These are phyloP conservation scores for Akanthomyces lecanii DNA, from an alignment of 2,329 filamentous ascomycete species.

Conservation along the genomic window DNA sequence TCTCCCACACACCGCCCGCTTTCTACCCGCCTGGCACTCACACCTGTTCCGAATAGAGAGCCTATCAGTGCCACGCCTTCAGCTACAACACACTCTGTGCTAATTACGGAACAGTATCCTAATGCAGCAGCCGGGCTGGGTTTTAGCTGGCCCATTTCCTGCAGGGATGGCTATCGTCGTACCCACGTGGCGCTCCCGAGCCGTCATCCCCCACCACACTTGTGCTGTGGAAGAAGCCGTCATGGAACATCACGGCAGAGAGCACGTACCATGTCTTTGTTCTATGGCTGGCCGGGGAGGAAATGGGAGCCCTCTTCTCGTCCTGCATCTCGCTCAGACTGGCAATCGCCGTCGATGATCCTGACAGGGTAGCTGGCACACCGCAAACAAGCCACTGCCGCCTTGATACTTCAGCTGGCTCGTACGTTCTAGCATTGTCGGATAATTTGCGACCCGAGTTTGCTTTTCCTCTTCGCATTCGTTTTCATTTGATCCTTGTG, in stretches of 20 bases:
- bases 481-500: background rate
- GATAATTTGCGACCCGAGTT: background rate
- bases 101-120: conserved; percentile 17
- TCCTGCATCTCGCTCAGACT: background rate
- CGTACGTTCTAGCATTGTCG: background rate
- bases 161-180: conserved; percentile 11
- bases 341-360: conserved; percentile 2
- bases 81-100: conserved; percentile 4
- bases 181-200: conserved; percentile 17
- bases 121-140: conserved; percentile 10
- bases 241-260: background rate
- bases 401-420: conserved; percentile 4
- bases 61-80: conserved; percentile 2
- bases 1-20: conserved; percentile 4
- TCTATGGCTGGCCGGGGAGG: background rate
- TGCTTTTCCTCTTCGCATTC: background rate
- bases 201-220: conserved; percentile 3
- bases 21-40: background rate
- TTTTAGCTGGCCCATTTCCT: background rate
- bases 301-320: background rate
- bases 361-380: background rate
- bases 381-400: conserved; percentile 7
- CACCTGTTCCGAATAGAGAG: background rate
- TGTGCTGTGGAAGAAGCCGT: background rate
- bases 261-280: background rate